phyloP scores from a whole-genome alignment of 2,329 filamentous ascomycete genomes.

The Coniochaeta prunicola region DNA sequence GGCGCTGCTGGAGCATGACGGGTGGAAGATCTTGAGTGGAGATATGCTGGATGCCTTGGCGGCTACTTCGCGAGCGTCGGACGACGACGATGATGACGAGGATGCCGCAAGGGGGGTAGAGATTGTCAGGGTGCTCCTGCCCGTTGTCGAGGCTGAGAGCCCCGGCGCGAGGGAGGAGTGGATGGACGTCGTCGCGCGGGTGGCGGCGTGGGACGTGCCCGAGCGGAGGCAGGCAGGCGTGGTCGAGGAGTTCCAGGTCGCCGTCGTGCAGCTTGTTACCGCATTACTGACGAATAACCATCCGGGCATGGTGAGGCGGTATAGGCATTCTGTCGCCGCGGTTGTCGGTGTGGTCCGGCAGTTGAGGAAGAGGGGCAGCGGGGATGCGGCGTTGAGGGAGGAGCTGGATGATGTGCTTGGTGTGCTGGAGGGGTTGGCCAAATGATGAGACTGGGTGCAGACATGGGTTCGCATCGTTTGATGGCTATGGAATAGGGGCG shows the following conservation, averaged over 20 bases:
- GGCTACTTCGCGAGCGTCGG: conserved; percentile 12
- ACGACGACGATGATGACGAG: conserved; percentile 18
- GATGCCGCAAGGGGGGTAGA: conserved; percentile 44
- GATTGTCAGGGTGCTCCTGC: conserved; percentile 47
- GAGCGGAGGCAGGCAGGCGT: conserved; percentile 12
- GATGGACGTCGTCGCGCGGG: conserved; percentile 46
- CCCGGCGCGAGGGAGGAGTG: conserved; percentile 42
- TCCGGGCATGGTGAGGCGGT: conserved; percentile 39
- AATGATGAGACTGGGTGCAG: not conserved
- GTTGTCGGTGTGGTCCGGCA: conserved; percentile 40
- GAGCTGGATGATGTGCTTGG: conserved; percentile 35
- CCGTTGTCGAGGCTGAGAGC: conserved; percentile 39
- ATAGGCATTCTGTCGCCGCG: conserved; percentile 42
- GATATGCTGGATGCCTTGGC: conserved; percentile 42
- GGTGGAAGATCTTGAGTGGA: conserved; percentile 44
- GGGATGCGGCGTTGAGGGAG: conserved; percentile 25
- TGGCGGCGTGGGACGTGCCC: conserved; percentile 40
- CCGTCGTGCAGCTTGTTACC: conserved; percentile 48
- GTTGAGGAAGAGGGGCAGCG: conserved; percentile 24
- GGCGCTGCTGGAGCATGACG: conserved; percentile 40
- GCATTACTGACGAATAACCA: conserved; percentile 40
- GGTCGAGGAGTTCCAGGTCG: conserved; percentile 43
- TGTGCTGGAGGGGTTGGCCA: conserved; percentile 14
- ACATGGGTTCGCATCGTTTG: not conserved
- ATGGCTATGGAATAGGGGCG: no score